Evolutionary conservation across 768 basidiomycete species (phyloP), one percentile per base, ranked within the genome.

Genomic region (Lepiota subincarnata): DNA sequence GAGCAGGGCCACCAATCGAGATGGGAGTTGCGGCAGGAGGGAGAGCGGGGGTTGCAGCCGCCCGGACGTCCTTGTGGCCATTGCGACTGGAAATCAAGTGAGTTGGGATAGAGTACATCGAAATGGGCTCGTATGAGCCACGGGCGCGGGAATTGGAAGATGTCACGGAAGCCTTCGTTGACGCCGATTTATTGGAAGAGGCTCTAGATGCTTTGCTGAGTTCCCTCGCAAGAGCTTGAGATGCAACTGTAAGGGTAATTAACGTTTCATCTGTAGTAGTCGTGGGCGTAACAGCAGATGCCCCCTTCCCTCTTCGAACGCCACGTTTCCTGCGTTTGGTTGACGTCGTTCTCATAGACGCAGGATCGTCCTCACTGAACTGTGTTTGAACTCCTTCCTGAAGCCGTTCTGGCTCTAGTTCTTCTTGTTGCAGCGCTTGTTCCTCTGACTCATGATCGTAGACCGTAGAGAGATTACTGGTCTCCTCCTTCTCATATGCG

Each of bases 241-340:
- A 89, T 1, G 88, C 91, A 53, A 76, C 79, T 14, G 90, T 92
- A 37, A 95, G 80, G 4, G 82, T 85, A 18, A 78, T 77, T 55
- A 90, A 71, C 4, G 82, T 83, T 50, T 78, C 77, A 54, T 86
- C 84, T 31, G 73, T 70, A 41, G 72, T 63, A 34, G 71, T 61
- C 7, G 65, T 52, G 0, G 68, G 67, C 4, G 70, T 64, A n/a
- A 65, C 53, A n/a, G 70, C 53, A 7, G 70, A 64, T n/a, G 68
- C 59, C 14, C 87, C 80, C 70, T 88, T 90, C 63, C 87, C 87
- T 72, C 91, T 94, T 48, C 94, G 79, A 2, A 86, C 82, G 37
- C 93, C 92, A 47, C 93, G 79, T 69, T 91, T 94, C 54, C 90
- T 80, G 22, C 90, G 79, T 70, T 86, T 93, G 66, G 81, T 83